Evolutionary conservation across 352 stramenopile species (phyloP).

Genomic region (Phytopythium mirpurense): DNA sequence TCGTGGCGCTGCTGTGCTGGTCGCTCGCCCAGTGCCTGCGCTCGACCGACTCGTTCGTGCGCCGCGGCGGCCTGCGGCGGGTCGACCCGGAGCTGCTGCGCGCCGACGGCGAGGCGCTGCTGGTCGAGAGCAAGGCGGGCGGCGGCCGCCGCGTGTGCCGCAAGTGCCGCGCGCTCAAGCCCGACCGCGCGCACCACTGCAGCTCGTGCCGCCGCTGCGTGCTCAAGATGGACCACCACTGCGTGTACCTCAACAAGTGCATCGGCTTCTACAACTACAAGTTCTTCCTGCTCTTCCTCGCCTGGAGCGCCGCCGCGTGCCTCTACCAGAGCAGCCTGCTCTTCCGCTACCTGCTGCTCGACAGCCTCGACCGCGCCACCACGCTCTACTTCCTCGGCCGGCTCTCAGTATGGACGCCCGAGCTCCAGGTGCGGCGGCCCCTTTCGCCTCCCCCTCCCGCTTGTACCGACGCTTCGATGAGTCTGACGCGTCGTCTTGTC

Average conservation of each 20-base stretch:
- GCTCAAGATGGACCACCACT: slow-evolving; percentile 89
- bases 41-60: slow-evolving; percentile 54
- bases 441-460: not conserved
- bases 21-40: slow-evolving; percentile 52
- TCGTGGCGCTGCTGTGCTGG: slow-evolving; percentile 48
- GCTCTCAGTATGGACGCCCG: slow-evolving; percentile 41
- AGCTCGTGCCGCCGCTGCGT: slow-evolving; percentile 71
- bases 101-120: slow-evolving; percentile 1
- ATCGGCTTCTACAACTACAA: slow-evolving; percentile 90
- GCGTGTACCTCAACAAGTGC: slow-evolving; percentile 89
- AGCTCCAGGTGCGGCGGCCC: slow-evolving; percentile 42
- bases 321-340: slow-evolving; percentile 63
- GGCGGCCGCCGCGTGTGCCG: slow-evolving; percentile 61
- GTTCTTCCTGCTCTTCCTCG: slow-evolving; percentile 84
- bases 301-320: slow-evolving; percentile 63
- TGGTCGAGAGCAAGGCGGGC: slow-evolving; percentile 70
- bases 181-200: slow-evolving; percentile 81
- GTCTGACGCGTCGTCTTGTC: not conserved
- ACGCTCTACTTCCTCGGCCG: slow-evolving; percentile 57
- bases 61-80: slow-evolving; percentile 20
- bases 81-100: slow-evolving; percentile 8
- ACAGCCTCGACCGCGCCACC: slow-evolving; percentile 44
- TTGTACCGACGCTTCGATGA: not conserved
- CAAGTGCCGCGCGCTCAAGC: slow-evolving; percentile 72
- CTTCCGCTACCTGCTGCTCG: slow-evolving; percentile 53